These are phyloP conservation scores for Trypanosoma vivax DNA, from an alignment of 208 protist species.

Conservation along the genomic window DNA sequence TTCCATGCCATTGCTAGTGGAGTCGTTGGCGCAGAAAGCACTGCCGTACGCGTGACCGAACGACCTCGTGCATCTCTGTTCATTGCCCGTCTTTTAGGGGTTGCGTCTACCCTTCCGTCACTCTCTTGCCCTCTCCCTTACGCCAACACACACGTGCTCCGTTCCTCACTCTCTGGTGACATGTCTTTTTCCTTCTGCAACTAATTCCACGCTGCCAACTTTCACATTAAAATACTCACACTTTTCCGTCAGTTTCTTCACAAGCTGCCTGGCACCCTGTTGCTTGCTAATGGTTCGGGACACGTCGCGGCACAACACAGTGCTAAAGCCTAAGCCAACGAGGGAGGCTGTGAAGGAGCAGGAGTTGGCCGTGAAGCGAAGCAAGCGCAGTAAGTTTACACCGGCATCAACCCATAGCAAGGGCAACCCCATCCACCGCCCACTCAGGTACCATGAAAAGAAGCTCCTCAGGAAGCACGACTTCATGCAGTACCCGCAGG, in stretches of 20 bases:
- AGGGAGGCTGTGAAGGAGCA: slow-evolving; percentile 47
- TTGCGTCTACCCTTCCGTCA: too few relatives aligned
- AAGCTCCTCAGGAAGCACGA: slow-evolving; percentile 89
- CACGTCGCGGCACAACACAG: slow-evolving; percentile 42
- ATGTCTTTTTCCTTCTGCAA: neutral
- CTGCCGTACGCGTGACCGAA: too few relatives aligned
- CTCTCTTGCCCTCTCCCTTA: too few relatives aligned
- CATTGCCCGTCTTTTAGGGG: too few relatives aligned
- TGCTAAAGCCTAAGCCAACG: slow-evolving; percentile 31
- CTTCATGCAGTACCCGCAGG: slow-evolving; percentile 89
- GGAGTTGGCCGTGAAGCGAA: slow-evolving; percentile 50
- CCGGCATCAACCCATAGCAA: slow-evolving; percentile 62
- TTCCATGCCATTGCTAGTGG: too few relatives aligned
- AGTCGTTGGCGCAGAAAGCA: too few relatives aligned
- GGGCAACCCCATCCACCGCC: slow-evolving; percentile 78
- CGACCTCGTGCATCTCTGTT: too few relatives aligned
- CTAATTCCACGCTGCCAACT: neutral
- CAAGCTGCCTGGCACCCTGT: neutral
- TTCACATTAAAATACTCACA: too few relatives aligned
- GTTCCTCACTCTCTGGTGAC: too few relatives aligned
- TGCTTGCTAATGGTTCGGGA: slow-evolving; percentile 42
- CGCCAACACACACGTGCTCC: too few relatives aligned
- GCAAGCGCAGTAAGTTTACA: slow-evolving; percentile 79
- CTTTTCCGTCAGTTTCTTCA: too few relatives aligned
- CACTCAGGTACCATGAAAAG: slow-evolving; percentile 85